Percentiles rank a stretch among this genome's conserved stretches.
Conservation (phyloP, 1,284 basidiomycete genomes). For the Blastosporella zonata region DNA sequence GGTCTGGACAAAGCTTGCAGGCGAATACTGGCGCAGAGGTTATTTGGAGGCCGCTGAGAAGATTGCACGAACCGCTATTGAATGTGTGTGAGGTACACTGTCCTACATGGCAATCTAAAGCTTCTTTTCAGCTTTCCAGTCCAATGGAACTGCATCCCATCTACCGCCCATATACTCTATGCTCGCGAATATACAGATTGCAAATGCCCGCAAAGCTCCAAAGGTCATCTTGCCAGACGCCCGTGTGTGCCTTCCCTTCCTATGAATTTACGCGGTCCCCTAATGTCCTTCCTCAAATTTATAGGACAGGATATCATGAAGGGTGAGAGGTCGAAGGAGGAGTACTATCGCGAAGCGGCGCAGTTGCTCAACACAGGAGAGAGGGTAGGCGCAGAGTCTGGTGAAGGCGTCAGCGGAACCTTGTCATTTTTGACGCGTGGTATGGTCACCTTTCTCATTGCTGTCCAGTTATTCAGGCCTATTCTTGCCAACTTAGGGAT, state of each 20-base stretch:
- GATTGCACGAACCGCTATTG: conserved; percentile 59
- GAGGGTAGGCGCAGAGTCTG: conserved; percentile 47
- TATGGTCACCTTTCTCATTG: conserved; percentile 26
- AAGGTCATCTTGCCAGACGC: conserved; percentile 72
- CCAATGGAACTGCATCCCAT: conserved; percentile 43
- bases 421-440: conserved; percentile 69
- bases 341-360: conserved; percentile 68
- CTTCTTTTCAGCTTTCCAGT: conserved; percentile 46
- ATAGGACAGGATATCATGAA: conserved; percentile 69
- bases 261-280: conserved; percentile 7
- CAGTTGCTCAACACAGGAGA: conserved; percentile 67
- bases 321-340: conserved; percentile 63
- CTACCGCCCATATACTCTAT: conserved; percentile 72
- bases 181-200: conserved; percentile 80
- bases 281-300: conserved; percentile 8
- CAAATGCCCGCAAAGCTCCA: conserved; percentile 76
- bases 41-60: conserved; percentile 67
- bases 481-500: conserved; percentile 49
- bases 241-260: conserved; percentile 47
- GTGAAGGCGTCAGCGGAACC: conserved; percentile 46
- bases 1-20: conserved; percentile 75
- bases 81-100: conserved; percentile 46
- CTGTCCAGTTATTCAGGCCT: neutral
- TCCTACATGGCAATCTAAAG: conserved; percentile 10
- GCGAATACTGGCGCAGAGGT: conserved; percentile 75